Evolutionary conservation across 768 basidiomycete genomes (phyloP).

Genomic region (Mycena belliarum): DNA sequence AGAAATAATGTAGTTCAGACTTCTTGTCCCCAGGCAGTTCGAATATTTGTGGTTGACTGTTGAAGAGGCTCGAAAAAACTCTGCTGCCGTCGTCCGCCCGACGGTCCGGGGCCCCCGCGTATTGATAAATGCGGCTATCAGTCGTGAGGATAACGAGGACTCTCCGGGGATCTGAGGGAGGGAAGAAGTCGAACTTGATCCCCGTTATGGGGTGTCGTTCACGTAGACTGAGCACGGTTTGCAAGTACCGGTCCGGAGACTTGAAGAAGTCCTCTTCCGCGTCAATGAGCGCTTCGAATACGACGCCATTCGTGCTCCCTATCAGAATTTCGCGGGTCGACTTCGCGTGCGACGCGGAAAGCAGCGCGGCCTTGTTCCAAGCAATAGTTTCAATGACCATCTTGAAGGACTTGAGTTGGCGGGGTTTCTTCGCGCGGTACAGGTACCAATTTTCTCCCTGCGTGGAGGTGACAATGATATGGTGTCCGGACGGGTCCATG

Average conservation of each 20-base stretch:
- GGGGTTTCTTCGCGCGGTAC: constrained; percentile 79
- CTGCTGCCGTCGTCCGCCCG: constrained; percentile 75
- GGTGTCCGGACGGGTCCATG: constrained; percentile 90
- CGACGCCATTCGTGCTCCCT: constrained; percentile 79
- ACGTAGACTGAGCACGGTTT: constrained; percentile 72
- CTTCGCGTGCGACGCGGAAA: constrained; percentile 65
- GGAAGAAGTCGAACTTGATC: constrained; percentile 77
- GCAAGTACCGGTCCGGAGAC: constrained; percentile 79
- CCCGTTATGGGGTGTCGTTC: constrained; percentile 86
- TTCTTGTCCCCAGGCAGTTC: constrained; percentile 83
- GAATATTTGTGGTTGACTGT: constrained; percentile 68
- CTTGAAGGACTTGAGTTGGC: constrained; percentile 76
- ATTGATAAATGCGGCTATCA: constrained; percentile 87
- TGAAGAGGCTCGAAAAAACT: constrained; percentile 74
- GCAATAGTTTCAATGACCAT: constrained; percentile 89
- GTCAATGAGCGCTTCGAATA: constrained; percentile 89
- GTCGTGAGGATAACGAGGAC: constrained; percentile 83
- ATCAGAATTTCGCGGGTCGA: constrained; percentile 86
- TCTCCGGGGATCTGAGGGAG: constrained; percentile 59
- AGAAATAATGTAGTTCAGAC: constrained; percentile 83
- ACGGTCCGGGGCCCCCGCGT: constrained; percentile 67
- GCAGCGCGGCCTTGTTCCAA: constrained; percentile 77
- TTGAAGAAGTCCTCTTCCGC: constrained; percentile 92
- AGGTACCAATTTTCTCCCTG: constrained; percentile 96
- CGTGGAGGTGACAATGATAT: constrained; percentile 81